These are phyloP conservation scores for Phytophthora agathidicida DNA, from an alignment of 352 stramenopile genomes.

Conservation along the genomic window DNA sequence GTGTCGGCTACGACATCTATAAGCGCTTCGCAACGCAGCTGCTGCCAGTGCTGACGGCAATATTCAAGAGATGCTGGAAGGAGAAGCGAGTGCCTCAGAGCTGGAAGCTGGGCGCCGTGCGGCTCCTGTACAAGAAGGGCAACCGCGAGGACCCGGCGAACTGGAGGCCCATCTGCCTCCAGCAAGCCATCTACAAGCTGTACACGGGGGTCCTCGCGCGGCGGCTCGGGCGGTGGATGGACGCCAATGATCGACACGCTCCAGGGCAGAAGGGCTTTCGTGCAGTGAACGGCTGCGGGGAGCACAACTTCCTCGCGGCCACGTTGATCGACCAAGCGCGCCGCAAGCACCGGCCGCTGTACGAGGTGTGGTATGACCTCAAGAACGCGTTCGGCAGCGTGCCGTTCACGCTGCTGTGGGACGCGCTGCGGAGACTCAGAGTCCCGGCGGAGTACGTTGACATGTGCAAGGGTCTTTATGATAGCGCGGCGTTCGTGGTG, in stretches of 20 bases:
- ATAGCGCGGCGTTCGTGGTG: slow-evolving; percentile 10
- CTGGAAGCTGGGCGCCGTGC: slow-evolving; percentile 27
- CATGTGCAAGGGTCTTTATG: slow-evolving; percentile 11
- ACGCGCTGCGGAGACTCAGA: slow-evolving; percentile 6
- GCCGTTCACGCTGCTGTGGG: slow-evolving; percentile 19
- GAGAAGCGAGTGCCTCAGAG: slow-evolving; percentile 5
- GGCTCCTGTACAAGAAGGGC: slow-evolving; percentile 38
- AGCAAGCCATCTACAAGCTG: slow-evolving; percentile 43
- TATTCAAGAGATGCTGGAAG: slow-evolving; percentile 23
- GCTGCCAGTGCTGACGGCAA: slow-evolving; percentile 7
- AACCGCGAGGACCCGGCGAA: slow-evolving; percentile 5
- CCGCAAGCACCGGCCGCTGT: slow-evolving; percentile 10
- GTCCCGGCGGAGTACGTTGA: slow-evolving; percentile 2
- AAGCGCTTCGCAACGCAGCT: slow-evolving; percentile 16
- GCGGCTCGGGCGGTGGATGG: slow-evolving; percentile 17
- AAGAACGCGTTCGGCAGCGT: slow-evolving; percentile 32
- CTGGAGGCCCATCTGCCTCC: slow-evolving; percentile 40
- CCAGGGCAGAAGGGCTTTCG: slow-evolving; percentile 33
- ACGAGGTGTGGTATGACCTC: slow-evolving; percentile 36
- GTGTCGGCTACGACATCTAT: slow-evolving; percentile 28
- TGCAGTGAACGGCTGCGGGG: slow-evolving; percentile 27
- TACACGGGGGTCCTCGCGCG: slow-evolving; percentile 25
- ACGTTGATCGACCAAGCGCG: slow-evolving; percentile 26
- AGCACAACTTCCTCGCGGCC: slow-evolving; percentile 35
- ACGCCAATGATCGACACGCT: slow-evolving; percentile 19